phyloP scores from a whole-genome alignment of 176 grass and related monocot genomes.

The Elymus sibiricus region DNA sequence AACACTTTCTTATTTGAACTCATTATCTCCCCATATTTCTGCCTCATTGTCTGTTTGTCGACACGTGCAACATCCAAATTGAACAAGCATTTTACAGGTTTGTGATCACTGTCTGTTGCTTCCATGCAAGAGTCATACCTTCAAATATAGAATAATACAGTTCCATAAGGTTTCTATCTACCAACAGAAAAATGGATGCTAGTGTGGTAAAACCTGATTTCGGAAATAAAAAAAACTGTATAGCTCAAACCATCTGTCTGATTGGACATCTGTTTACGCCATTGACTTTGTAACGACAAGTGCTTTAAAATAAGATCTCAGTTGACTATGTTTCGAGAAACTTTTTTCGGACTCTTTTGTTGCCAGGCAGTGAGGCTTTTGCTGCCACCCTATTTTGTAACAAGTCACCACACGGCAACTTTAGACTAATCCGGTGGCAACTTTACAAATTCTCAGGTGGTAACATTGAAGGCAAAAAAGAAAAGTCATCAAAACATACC shows the following conservation, averaged over 20 bases:
- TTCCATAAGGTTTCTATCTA: conserved; percentile 1
- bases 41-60: conserved; percentile 62
- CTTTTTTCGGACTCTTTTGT: background rate
- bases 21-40: conserved; percentile 70
- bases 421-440: too few species aligned
- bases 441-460: background rate
- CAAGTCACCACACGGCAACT: background rate
- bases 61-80: conserved; percentile 81
- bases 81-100: conserved; percentile 80
- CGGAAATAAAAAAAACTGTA: background rate
- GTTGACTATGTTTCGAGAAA: background rate
- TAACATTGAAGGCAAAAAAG: background rate
- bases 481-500: background rate
- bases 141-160: conserved; percentile 21
- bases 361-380: background rate
- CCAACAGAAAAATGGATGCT: background rate
- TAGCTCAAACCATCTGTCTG: background rate
- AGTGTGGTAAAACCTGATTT: background rate
- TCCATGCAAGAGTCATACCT: conserved; percentile 98
- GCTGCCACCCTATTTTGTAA: background rate
- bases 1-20: conserved; percentile 49
- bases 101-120: conserved; percentile 86
- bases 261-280: background rate
- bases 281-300: background rate
- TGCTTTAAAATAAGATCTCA: background rate